These are phyloP conservation scores for Flaveria ramosissima DNA, from an alignment of 129 eudicot genomes.

Conservation along the genomic window DNA sequence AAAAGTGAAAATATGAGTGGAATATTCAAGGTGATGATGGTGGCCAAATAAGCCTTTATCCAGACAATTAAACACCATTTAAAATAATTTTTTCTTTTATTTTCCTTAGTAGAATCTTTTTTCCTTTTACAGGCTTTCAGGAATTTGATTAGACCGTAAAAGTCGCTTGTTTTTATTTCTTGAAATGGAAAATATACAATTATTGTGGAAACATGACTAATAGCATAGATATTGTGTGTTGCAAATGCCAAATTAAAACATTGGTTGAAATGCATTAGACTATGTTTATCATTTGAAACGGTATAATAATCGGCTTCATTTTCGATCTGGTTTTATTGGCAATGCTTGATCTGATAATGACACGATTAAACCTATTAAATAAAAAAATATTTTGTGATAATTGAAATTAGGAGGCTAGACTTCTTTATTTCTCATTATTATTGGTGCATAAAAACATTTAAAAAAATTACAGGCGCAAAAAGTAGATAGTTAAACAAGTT, in stretches of 20 bases:
- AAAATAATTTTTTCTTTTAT: not conserved
- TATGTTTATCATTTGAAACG: too few relatives aligned
- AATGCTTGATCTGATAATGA: too few relatives aligned
- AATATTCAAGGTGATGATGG: constrained; percentile 18
- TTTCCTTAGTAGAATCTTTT: constrained; percentile 15
- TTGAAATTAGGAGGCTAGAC: too few relatives aligned
- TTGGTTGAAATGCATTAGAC: too few relatives aligned
- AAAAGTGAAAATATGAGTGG: constrained; percentile 17
- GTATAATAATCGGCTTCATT: too few relatives aligned
- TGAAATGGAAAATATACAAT: not conserved
- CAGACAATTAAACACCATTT: constrained; percentile 15
- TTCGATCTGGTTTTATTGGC: too few relatives aligned
- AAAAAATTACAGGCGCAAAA: too few relatives aligned
- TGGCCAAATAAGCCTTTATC: constrained; percentile 30
- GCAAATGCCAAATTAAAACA: not conserved
- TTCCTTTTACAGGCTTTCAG: constrained; percentile 28
- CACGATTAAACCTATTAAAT: too few relatives aligned
- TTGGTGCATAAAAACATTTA: too few relatives aligned
- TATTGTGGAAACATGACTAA: not conserved
- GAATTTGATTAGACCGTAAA: constrained; percentile 26
- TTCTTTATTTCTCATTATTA: too few relatives aligned
- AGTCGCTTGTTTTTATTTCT: constrained; percentile 24
- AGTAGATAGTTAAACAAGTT: too few relatives aligned
- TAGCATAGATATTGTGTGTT: not conserved
- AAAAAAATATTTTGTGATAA: too few relatives aligned